These are phyloP conservation scores for Gomphus bonarii DNA, from an alignment of 1,284 basidiomycete genomes.

Conservation along the genomic window DNA sequence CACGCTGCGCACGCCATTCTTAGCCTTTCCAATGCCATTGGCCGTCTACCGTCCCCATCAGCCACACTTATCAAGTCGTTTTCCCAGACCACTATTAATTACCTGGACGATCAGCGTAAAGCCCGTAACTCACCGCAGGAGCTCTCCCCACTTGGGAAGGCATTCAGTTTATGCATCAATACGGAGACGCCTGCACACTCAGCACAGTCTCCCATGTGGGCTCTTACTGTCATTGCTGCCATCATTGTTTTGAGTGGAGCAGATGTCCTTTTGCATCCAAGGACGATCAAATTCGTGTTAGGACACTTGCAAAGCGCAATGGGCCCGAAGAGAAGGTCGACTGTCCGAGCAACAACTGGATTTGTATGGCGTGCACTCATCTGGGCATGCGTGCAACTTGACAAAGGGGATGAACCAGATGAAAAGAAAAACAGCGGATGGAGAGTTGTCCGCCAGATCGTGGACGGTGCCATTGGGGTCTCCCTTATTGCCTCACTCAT, in stretches of 20 bases:
- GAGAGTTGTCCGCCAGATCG: slow-evolving; percentile 38
- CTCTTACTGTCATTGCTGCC: slow-evolving; percentile 48
- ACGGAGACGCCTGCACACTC: slow-evolving; percentile 42
- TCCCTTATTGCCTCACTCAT: slow-evolving; percentile 45
- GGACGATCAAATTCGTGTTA: slow-evolving; percentile 36
- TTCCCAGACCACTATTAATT: slow-evolving; percentile 34
- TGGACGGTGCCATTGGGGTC: slow-evolving; percentile 53
- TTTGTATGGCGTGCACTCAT: slow-evolving; percentile 52
- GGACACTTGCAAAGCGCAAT: slow-evolving; percentile 42
- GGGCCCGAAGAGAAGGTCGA: slow-evolving; percentile 44
- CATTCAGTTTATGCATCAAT: slow-evolving; percentile 49
- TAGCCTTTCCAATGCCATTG: slow-evolving; percentile 41
- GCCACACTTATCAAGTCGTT: slow-evolving; percentile 35
- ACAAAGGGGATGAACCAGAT: slow-evolving; percentile 21
- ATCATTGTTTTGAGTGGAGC: slow-evolving; percentile 54
- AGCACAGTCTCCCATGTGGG: slow-evolving; percentile 69
- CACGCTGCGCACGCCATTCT: slow-evolving; percentile 67
- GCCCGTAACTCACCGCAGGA: slow-evolving; percentile 11
- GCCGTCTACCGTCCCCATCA: slow-evolving; percentile 32
- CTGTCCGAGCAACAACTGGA: slow-evolving; percentile 47
- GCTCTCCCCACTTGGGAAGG: slow-evolving; percentile 48
- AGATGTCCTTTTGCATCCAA: slow-evolving; percentile 33
- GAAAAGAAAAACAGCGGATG: slow-evolving; percentile 33
- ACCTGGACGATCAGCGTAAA: slow-evolving; percentile 29
- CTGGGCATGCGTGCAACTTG: slow-evolving; percentile 34